Evolutionary conservation across 768 basidiomycete species (phyloP).

Genomic region (Suillus subluteus): DNA sequence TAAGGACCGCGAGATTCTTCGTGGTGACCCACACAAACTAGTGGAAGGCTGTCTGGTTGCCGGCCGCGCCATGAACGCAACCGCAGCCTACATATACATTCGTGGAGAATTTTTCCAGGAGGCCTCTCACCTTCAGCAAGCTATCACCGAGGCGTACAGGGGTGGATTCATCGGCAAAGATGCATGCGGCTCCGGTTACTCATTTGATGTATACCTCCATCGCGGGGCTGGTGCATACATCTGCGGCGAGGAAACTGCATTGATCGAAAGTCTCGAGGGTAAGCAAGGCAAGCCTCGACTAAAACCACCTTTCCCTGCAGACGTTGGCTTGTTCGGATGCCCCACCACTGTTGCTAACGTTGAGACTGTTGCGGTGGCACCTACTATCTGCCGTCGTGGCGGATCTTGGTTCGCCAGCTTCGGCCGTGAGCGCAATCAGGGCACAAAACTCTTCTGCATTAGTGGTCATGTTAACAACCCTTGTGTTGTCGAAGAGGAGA

Average conservation of each 20-base stretch:
- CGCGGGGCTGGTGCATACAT: slow-evolving; percentile 98
- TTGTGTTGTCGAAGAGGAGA: slow-evolving; percentile 97
- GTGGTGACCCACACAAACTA: slow-evolving; percentile 98
- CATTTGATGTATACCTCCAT: slow-evolving; percentile 98
- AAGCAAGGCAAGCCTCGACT: slow-evolving; percentile 98
- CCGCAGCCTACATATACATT: slow-evolving; percentile 98
- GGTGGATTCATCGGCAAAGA: slow-evolving; percentile 87
- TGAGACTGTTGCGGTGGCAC: slow-evolving; percentile 97
- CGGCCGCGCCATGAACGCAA: slow-evolving; percentile 96
- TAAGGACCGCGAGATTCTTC: slow-evolving; percentile 98
- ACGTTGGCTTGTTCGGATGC: slow-evolving; percentile 96
- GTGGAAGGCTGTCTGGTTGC: slow-evolving; percentile 98
- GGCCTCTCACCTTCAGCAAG: slow-evolving; percentile 91
- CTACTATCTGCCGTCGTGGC: slow-evolving; percentile 93
- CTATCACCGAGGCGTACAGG: slow-evolving; percentile 93
- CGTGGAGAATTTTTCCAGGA: slow-evolving; percentile 98
- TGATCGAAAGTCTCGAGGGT: slow-evolving; percentile 96
- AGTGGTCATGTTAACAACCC: slow-evolving; percentile 98
- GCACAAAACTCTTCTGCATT: slow-evolving; percentile 97
- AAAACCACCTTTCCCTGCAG: slow-evolving; percentile 98
- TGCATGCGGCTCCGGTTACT: slow-evolving; percentile 89
- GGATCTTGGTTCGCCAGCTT: slow-evolving; percentile 90
- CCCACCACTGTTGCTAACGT: slow-evolving; percentile 98
- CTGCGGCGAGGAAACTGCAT: slow-evolving; percentile 97
- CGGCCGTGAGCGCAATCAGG: slow-evolving; percentile 89